Evolutionary conservation across 2,329 filamentous ascomycete genomes (phyloP).

Genomic region (Didymella arachidicola): DNA sequence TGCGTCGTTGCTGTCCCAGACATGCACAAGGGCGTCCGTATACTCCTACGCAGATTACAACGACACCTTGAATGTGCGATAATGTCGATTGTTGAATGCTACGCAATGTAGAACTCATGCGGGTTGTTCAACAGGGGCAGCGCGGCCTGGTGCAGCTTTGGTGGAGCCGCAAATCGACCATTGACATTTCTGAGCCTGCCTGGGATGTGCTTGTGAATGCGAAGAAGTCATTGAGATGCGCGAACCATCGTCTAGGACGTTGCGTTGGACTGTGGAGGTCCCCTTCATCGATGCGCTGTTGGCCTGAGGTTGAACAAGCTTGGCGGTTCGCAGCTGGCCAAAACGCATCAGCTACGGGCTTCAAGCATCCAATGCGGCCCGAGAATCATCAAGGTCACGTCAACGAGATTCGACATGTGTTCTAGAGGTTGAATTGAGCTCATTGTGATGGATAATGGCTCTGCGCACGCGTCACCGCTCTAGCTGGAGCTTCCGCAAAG

Average conservation of each 20-base stretch:
- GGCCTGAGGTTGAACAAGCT: slow-evolving; percentile 41
- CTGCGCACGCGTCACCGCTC: slow-evolving; percentile 40
- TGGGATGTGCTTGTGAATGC: background rate
- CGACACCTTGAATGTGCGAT: too few species aligned
- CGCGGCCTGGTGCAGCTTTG: background rate
- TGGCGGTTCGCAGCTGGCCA: slow-evolving; percentile 40
- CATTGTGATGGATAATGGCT: slow-evolving; percentile 38
- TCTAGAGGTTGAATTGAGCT: slow-evolving; percentile 32
- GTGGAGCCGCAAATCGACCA: background rate
- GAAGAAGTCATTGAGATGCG: slow-evolving; percentile 3
- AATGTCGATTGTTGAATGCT: background rate
- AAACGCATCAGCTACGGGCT: slow-evolving; percentile 30
- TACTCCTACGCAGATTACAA: too few species aligned
- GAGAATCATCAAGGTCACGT: slow-evolving; percentile 32
- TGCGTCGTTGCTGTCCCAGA: background rate
- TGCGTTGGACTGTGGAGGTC: slow-evolving; percentile 14
- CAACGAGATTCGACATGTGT: slow-evolving; percentile 29
- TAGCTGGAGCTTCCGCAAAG: slow-evolving; percentile 29
- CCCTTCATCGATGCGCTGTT: slow-evolving; percentile 6
- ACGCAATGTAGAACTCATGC: background rate
- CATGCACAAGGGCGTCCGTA: too few species aligned
- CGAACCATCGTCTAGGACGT: slow-evolving; percentile 3
- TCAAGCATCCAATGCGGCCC: slow-evolving; percentile 22
- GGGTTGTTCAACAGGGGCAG: background rate
- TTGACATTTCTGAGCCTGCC: slow-evolving; percentile 1